These are phyloP conservation scores for Blastocystis sp. DNA, from an alignment of 352 stramenopile genomes.

Conservation along the genomic window DNA sequence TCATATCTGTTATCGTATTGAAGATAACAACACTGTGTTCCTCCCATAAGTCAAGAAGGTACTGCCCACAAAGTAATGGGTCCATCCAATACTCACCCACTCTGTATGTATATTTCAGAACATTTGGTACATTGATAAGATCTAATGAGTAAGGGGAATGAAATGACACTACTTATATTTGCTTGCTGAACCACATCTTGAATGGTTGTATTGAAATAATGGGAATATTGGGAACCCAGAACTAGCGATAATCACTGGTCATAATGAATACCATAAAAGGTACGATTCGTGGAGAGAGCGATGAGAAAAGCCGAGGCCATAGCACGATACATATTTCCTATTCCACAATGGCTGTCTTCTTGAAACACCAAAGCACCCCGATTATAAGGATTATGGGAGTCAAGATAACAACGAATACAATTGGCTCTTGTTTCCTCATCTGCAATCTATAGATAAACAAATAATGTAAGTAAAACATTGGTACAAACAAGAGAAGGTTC, in stretches of 20 bases:
- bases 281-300: not conserved
- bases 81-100: not conserved
- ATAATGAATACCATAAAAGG: not conserved
- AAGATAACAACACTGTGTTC: not conserved
- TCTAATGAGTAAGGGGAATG: no score
- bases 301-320: not conserved
- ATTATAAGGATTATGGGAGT: no score
- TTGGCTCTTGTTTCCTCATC: no score
- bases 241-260: not conserved
- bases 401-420: no score
- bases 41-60: not conserved
- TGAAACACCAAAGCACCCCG: no score
- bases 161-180: no score
- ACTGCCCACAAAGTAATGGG: not conserved
- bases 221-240: not conserved
- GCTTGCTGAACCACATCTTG: not conserved
- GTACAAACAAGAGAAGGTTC: no score
- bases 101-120: not conserved
- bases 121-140: no score
- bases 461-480: no score
- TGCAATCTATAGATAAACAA: no score
- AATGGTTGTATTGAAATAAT: not conserved
- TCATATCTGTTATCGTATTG: not conserved
- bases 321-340: not conserved
- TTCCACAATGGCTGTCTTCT: not conserved